A percentile compares a stretch with the other conserved stretches of the same genome.
phyloP scores from a whole-genome alignment of 2,329 filamentous ascomycete species.

The Alternaria tenuissima region DNA sequence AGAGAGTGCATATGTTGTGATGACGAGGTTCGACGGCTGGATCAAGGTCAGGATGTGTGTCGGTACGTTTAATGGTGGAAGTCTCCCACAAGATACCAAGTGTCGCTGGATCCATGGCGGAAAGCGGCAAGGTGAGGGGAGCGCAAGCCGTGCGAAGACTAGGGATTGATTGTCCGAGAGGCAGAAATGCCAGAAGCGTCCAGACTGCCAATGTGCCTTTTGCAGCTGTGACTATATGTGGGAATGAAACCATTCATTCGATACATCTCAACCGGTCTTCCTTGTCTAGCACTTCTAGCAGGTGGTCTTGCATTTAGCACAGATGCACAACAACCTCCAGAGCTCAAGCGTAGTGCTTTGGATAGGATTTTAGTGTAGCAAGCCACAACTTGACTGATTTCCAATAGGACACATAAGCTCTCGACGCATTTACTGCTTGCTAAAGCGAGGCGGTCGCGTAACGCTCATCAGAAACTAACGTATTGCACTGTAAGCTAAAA shows the following conservation, averaged over 20 bases:
- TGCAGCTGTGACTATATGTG: background rate
- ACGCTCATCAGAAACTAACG: no score
- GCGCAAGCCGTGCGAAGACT: background rate
- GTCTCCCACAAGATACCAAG: background rate
- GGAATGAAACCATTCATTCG: background rate
- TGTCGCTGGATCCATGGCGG: background rate
- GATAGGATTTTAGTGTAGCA: no score
- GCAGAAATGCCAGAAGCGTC: background rate
- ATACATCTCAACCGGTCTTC: no score
- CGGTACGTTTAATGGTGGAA: background rate
- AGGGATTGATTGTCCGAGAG: background rate
- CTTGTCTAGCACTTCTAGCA: no score
- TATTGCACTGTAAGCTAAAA: no score
- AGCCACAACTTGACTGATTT: no score
- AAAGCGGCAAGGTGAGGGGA: background rate
- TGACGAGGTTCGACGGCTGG: background rate
- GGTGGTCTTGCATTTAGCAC: no score
- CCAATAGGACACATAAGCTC: accelerated
- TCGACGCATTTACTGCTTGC: no score
- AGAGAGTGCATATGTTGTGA: background rate
- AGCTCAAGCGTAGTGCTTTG: no score
- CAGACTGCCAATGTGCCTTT: background rate
- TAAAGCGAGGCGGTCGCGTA: no score
- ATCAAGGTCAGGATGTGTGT: background rate
- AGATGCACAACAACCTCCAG: no score